Evolutionary conservation across 257 asterid genomes (phyloP).

Genomic region (Ilex aquifolium): DNA sequence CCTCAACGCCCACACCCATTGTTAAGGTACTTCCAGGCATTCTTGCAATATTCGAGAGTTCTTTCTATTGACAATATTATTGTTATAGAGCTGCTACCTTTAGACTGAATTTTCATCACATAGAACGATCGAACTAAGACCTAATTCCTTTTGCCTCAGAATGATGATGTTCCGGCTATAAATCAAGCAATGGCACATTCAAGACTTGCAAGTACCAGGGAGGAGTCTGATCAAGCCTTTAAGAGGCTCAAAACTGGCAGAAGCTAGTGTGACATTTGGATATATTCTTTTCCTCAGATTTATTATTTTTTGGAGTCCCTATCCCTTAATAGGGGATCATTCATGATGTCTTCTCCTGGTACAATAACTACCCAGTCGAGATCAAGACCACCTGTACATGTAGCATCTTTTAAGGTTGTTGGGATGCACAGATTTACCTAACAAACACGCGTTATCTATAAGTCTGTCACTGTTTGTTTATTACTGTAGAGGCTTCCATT

Average conservation of each 20-base stretch:
- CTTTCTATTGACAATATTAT: not conserved
- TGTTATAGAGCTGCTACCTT: not conserved
- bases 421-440: conserved; percentile 44
- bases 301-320: conserved; percentile 28
- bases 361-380: conserved; percentile 26
- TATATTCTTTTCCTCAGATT: conserved; percentile 34
- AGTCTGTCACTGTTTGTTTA: too few species aligned
- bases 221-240: conserved; percentile 44
- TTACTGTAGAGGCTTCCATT: not conserved
- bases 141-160: conserved; percentile 25
- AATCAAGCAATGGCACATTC: conserved; percentile 35
- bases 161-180: conserved; percentile 21
- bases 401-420: conserved; percentile 18
- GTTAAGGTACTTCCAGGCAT: conserved; percentile 42
- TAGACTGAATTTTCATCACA: too few species aligned
- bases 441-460: conserved; percentile 11
- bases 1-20: conserved; percentile 39
- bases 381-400: conserved; percentile 55
- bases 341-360: conserved; percentile 16
- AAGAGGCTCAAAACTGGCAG: conserved; percentile 76
- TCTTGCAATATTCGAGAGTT: not conserved
- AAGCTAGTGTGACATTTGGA: conserved; percentile 31
- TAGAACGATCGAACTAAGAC: not conserved
- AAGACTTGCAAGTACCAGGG: conserved; percentile 32
- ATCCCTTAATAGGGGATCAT: conserved; percentile 16